Base-by-base conservation (phyloP, 164 flowering plant species). In the Tetracentron sinense region DNA sequence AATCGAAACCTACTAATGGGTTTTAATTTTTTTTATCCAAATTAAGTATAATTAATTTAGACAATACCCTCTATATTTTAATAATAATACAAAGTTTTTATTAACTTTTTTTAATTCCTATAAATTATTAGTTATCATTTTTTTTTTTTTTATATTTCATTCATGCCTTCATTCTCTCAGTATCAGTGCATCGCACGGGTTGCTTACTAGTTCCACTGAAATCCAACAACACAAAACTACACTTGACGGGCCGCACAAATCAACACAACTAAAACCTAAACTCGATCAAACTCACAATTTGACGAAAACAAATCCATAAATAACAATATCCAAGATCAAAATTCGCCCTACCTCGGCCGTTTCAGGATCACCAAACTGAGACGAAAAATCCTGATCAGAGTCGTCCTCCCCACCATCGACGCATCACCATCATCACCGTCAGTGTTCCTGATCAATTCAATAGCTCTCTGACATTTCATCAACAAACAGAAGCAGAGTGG, bases 401-500 rank as follows among this genome's bases (percentile, higher is more conserved):
- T 19, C 61, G 20, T 54, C 65, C 26, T 20, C 26, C 6, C 55
- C 69, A 15, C 52, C 73, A 0, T 50, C 74, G 1, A 58, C 75
- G 19, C 74, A 28, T 69, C 72, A 6, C 56, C 79, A 31, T 64
- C 80, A 15, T 42, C 61, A 57, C 48, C 66, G 26, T 52, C 79
- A 1, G 68, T 28, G 35, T 58, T 53, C 38, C 69, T 68, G 15
- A 91, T 77, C 74, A 71, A 61, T 59, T 88, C 89, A 26, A 91
- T 83, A 62, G 97, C 89, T 74, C 84, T 75, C 72, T 84, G 91
- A 67, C 90, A 91, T 73, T 87, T n/a, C n/a, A n/a, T n/a, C n/a
- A n/a, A n/a, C n/a, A n/a, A n/a, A n/a, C n/a, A n/a, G n/a, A n/a
- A n/a, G n/a, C n/a, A n/a, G n/a, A n/a, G n/a, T n/a, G n/a, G n/a